Percentiles rank a stretch among this genome's conserved stretches.
Conservation (phyloP, 169 alveolate genomes). For the Eimeria maxima region DNA sequence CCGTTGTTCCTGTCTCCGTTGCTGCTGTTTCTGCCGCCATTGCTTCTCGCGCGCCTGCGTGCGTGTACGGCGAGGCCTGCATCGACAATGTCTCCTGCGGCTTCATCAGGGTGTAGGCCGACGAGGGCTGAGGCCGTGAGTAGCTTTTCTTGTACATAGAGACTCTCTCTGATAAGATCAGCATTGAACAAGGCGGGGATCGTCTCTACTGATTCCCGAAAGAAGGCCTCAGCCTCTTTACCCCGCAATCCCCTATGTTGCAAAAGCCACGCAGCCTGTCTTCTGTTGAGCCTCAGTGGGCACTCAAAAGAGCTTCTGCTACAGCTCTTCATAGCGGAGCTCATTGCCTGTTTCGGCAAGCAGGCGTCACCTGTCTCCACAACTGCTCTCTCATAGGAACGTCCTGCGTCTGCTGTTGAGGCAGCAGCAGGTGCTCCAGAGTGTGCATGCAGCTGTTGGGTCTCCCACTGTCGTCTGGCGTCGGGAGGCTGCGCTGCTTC, state of each 20-base stretch:
- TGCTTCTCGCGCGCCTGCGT: background rate
- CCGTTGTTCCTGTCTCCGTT: background rate
- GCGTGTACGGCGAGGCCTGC: background rate
- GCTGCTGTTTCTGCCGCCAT: background rate
- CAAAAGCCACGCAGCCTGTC: constrained; percentile 58
- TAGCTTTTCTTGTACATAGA: background rate
- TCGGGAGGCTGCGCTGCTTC: constrained; percentile 12
- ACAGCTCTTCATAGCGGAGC: constrained; percentile 53
- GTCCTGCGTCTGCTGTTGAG: background rate
- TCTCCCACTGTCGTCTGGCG: background rate
- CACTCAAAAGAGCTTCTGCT: constrained; percentile 41
- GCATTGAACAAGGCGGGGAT: constrained; percentile 39
- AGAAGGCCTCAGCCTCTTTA: background rate
- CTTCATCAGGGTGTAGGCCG: constrained; percentile 78
- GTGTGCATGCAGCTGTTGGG: background rate
- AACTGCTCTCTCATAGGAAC: no score
- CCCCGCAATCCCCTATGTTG: constrained; percentile 28
- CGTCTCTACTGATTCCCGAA: constrained; percentile 28
- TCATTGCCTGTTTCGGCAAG: background rate
- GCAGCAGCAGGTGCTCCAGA: background rate
- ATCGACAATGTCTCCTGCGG: constrained; percentile 38
- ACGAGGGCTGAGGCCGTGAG: constrained; percentile 50
- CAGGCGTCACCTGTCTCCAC: background rate
- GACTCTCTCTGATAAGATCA: background rate
- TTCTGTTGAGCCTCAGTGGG: constrained; percentile 28